Base-by-base conservation (phyloP, 2,329 filamentous ascomycete genomes). In the Colletotrichum simmondsii region DNA sequence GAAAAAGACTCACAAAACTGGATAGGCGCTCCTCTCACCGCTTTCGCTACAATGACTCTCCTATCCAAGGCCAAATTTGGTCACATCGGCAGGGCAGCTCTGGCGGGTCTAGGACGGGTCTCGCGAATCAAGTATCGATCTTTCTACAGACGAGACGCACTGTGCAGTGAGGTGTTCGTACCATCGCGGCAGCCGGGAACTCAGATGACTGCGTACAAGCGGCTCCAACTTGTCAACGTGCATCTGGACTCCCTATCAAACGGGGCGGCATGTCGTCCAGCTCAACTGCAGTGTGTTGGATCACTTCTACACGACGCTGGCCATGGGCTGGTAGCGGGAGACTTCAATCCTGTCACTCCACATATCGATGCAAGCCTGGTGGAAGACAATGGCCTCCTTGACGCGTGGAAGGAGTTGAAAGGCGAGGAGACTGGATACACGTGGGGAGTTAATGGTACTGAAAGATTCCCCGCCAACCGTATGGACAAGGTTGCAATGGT, bases 271-370 rank as follows among this genome's bases (percentile, higher is more conserved):
- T 72, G 64, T 5, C 79, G 83, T 5, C 80, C 79, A 0, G 65
- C 68, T 1, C 82, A 84, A 66, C 52, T 84, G 1, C 74, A 76
- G 0, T 77, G 80, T 16, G 72, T 77, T 2, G 75, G 78, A 0
- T 68, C 67, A 4, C 72, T 81, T 14, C 74, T 85, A 4, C 75
- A 72, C 28, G 74, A 74, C 16, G 69, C 77, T 3, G 78, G 77
- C 1, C 74, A 71, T 28, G 83, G 82, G 0, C 56, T 85, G 4
- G 77, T 84, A 2, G 82, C 83, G 3, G 83, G 83, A 12, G 82
- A 85, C 65, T 85, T 85, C 71, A 84, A 85, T 65, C 80, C 81
- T 2, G 79, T 83, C 3, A 74, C 82, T 4, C 77, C 80, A 0
- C 79, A 81, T 49, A 22, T n/a, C 57, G 83, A 85, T 64, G 71